Conservation (phyloP, 2,329 filamentous ascomycete genomes). For the Xylariaceae sp. region DNA sequence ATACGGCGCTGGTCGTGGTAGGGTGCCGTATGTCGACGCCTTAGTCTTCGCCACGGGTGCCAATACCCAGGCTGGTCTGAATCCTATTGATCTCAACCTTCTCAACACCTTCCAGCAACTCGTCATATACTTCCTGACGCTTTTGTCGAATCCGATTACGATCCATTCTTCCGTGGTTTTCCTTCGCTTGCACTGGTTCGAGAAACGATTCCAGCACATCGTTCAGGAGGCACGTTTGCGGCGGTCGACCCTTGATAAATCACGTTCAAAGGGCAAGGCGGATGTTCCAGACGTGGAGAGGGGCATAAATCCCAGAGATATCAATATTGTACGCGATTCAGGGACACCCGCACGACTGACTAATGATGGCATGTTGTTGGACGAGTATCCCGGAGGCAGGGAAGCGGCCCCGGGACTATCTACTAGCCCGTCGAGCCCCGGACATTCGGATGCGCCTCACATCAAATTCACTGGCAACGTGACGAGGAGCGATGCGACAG, state of each 20-base stretch:
- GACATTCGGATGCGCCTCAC: conserved; percentile 33
- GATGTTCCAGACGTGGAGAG: conserved; percentile 49
- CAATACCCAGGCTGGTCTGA: conserved; percentile 88
- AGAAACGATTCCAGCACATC: conserved; percentile 86
- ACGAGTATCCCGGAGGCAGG: background rate
- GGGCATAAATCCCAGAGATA: conserved; percentile 61
- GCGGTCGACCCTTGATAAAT: conserved; percentile 58
- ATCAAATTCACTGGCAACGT: conserved; percentile 58
- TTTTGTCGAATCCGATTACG: conserved; percentile 76
- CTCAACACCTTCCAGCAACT: conserved; percentile 69
- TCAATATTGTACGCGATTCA: conserved; percentile 59
- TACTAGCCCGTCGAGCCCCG: background rate
- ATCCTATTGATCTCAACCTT: conserved; percentile 66
- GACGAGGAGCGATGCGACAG: conserved; percentile 47
- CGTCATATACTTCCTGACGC: conserved; percentile 64
- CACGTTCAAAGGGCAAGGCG: conserved; percentile 47
- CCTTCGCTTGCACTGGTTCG: conserved; percentile 93
- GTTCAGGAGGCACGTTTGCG: conserved; percentile 65
- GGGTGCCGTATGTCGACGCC: conserved; percentile 75
- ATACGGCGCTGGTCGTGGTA: conserved; percentile 53
- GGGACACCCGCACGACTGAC: conserved; percentile 52
- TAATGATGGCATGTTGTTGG: conserved; percentile 54
- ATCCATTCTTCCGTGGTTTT: conserved; percentile 86
- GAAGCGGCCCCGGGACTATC: background rate
- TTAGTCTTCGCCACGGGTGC: conserved; percentile 82